Evolutionary conservation across 2,329 filamentous ascomycete genomes (phyloP).

Genomic region (Aspergillus pseudoterreus): DNA sequence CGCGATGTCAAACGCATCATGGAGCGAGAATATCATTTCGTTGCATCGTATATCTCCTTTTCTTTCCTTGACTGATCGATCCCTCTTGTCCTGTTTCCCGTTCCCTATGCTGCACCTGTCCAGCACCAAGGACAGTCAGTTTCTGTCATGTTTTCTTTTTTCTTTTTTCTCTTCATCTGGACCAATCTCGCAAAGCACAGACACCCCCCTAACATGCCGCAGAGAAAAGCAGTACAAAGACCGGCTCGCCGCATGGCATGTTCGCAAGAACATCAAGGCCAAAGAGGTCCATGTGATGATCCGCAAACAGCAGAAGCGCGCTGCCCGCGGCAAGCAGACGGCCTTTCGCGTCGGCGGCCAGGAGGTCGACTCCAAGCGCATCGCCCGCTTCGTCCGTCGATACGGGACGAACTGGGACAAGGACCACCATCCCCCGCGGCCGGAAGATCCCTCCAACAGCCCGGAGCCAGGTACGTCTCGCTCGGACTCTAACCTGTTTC

Average conservation of each 20-base stretch:
- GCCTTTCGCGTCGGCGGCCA: constrained; percentile 34
- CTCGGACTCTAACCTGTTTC: not conserved
- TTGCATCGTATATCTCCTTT: constrained; percentile 28
- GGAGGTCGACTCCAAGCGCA: constrained; percentile 31
- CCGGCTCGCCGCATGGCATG: constrained; percentile 34
- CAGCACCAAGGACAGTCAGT: not conserved
- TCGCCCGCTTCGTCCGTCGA: constrained; percentile 32
- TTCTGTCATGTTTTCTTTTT: constrained; percentile 6
- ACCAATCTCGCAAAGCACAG: constrained; percentile 1
- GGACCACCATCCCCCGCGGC: constrained; percentile 4
- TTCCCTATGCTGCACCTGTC: not conserved
- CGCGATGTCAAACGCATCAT: constrained; percentile 35
- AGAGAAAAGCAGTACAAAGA: constrained; percentile 41
- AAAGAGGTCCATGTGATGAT: constrained; percentile 37
- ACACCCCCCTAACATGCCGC: constrained; percentile 15
- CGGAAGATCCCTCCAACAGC: constrained; percentile 17
- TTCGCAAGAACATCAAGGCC: constrained; percentile 38
- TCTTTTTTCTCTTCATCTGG: constrained; percentile 7
- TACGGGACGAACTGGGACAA: constrained; percentile 28
- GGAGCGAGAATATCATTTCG: constrained; percentile 34
- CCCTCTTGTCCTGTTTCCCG: not conserved
- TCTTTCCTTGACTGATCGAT: constrained; percentile 2
- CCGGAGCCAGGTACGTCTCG: constrained; percentile 30
- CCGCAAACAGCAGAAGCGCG: constrained; percentile 35
- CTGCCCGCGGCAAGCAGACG: constrained; percentile 35